A percentile compares a stretch with the other conserved stretches of the same genome.
phyloP scores from a whole-genome alignment of 1,139 yeast genomes.

The Blastobotrys buckinghamii region DNA sequence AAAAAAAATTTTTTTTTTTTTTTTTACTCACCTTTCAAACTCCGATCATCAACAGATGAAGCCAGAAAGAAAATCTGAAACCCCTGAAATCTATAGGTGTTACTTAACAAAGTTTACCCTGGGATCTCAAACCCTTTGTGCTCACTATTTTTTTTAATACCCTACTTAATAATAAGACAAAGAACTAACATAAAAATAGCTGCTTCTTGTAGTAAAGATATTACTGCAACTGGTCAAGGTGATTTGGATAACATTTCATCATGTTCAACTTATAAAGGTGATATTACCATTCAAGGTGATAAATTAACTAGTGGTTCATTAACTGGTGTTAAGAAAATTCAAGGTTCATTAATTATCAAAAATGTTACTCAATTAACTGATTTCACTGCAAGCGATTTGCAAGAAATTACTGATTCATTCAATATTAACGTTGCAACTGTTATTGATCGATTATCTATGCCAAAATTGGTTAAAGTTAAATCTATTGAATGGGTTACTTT shows the following conservation, averaged over 20 bases:
- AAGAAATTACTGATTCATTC: slow-evolving; percentile 67
- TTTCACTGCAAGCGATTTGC: slow-evolving; percentile 72
- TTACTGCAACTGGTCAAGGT: slow-evolving; percentile 52
- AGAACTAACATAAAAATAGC: slow-evolving; percentile 3
- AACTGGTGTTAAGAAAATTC: slow-evolving; percentile 56
- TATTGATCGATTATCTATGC: slow-evolving; percentile 65
- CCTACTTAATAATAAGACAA: not conserved
- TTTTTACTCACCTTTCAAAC: not conserved
- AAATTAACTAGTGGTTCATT: slow-evolving; percentile 43
- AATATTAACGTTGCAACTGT: slow-evolving; percentile 59
- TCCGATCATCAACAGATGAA: not conserved
- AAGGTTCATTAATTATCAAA: slow-evolving; percentile 64
- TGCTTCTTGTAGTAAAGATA: slow-evolving; percentile 6
- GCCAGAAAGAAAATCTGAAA: not conserved
- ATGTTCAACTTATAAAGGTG: slow-evolving; percentile 80
- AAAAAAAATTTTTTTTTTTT: not conserved
- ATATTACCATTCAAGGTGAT: slow-evolving; percentile 54
- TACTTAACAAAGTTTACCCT: too few species aligned
- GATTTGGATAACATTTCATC: slow-evolving; percentile 68
- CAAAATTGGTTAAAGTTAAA: slow-evolving; percentile 76
- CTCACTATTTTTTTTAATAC: too few species aligned
- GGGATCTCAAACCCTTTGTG: too few species aligned
- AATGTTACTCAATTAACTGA: slow-evolving; percentile 59
- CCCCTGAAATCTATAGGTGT: not conserved
- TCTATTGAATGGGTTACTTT: slow-evolving; percentile 71